Evolutionary conservation across 768 basidiomycete genomes (phyloP), one percentile per base, ranked within the genome.

Genomic region (Boletus rubroflammeus): DNA sequence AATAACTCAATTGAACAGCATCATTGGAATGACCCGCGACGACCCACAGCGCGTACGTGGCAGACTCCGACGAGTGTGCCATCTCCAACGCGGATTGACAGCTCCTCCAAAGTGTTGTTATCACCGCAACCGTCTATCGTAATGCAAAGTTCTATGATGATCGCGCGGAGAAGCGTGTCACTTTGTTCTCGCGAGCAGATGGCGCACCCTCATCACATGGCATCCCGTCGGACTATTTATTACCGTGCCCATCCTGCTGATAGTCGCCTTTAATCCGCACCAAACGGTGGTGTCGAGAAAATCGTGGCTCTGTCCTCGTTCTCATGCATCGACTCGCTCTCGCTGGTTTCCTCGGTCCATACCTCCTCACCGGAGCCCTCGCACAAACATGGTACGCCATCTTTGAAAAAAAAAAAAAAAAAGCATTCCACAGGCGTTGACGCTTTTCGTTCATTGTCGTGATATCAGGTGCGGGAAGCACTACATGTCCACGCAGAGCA

Each of bases 391-490:
- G 69, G 69, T 69, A 47, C 14, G 67, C 29, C 32, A 6, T 34
- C 17, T 6, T 47, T 5, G 19, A 46, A 14, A 13, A 25, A 28
- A 5, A 46, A 14, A 13, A 25, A 28, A 5, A 19, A 28, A 8
- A 10, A 9, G 17, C 0, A 17, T 39, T 39, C 40, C 21, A 38
- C 9, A 19, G n/a, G 10, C 39, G 9, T 9, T 53, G 41, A 60
- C 26, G 11, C 1, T 15, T 8, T 8, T 34, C 5, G 15, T 15
- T 41, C 7, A 14, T 36, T 3, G 38, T 25, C 23, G 21, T 38
- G 11, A 19, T 10, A 19, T 32, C 47, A 83, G 81, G 82, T 83
- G 82, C 58, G 77, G 76, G 28, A 84, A 84, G 58, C 72, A 81
- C 50, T 84, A 84, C 60, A 77, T 74, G 74, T 62, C 75, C 4